Conservation (phyloP, 108 stramenopile genomes). For the Thalassiosira profunda region DNA sequence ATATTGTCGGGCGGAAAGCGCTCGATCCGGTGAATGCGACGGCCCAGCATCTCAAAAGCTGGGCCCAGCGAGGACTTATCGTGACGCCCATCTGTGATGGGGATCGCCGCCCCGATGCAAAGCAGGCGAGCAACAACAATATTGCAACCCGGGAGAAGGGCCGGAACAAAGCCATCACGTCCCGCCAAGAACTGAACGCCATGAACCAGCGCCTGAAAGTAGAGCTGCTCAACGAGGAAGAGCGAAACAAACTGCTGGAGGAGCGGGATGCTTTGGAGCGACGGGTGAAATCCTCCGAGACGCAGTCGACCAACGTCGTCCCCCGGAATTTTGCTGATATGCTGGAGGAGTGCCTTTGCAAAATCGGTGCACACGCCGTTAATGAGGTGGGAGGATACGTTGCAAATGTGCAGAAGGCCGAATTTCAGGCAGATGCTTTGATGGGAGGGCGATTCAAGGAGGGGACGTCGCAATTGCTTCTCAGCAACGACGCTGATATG, state of each 20-base stretch:
- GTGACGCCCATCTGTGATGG: not conserved
- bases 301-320: not conserved
- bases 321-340: not conserved
- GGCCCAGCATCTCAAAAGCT: too few species aligned
- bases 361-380: not conserved
- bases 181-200: not conserved
- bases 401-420: not conserved
- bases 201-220: not conserved
- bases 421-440: slow-evolving; percentile 5
- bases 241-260: not conserved
- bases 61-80: too few species aligned
- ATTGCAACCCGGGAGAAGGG: not conserved
- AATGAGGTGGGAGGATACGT: not conserved
- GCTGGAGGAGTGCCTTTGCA: not conserved
- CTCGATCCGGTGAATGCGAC: too few species aligned
- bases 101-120: not conserved
- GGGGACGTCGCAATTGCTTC: not conserved
- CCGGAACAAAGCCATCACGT: not conserved
- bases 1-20: too few species aligned
- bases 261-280: not conserved
- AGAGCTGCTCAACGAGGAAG: not conserved
- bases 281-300: not conserved
- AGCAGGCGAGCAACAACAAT: not conserved
- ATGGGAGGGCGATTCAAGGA: not conserved
- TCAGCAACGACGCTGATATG: not conserved